Evolutionary conservation across 495 filamentous ascomycete genomes (phyloP).

Genomic region (Annulohypoxylon stygium): DNA sequence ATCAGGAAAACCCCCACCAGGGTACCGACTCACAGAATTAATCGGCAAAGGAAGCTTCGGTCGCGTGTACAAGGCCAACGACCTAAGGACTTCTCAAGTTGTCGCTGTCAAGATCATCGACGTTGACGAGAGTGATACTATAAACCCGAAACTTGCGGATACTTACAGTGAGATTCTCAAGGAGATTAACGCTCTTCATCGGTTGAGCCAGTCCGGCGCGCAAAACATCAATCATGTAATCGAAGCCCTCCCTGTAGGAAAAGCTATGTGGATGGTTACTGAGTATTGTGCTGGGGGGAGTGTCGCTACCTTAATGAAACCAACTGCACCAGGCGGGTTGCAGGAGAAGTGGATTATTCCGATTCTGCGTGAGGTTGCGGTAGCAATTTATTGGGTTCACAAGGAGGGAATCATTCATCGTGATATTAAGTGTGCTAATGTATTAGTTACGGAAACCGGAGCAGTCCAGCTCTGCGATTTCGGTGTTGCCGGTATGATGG

Average conservation of each 20-base stretch:
- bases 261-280: slow-evolving; percentile 93
- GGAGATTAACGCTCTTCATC: slow-evolving; percentile 87
- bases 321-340: slow-evolving; percentile 76
- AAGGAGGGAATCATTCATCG: slow-evolving; percentile 94
- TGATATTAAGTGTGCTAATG: slow-evolving; percentile 96
- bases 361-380: slow-evolving; percentile 87
- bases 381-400: slow-evolving; percentile 88
- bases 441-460: slow-evolving; percentile 90
- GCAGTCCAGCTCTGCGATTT: slow-evolving; percentile 94
- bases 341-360: slow-evolving; percentile 92
- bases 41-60: slow-evolving; percentile 98
- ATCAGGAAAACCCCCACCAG: slow-evolving; percentile 61
- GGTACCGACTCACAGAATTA: slow-evolving; percentile 85
- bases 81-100: slow-evolving; percentile 68
- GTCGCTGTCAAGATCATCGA: slow-evolving; percentile 97
- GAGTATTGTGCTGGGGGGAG: slow-evolving; percentile 97
- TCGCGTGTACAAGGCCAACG: slow-evolving; percentile 87
- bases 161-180: slow-evolving; percentile 88
- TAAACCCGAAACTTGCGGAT: slow-evolving; percentile 79
- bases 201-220: slow-evolving; percentile 84
- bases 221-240: slow-evolving; percentile 92
- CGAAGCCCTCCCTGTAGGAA: slow-evolving; percentile 86
- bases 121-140: slow-evolving; percentile 86
- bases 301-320: slow-evolving; percentile 83
- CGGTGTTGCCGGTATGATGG: slow-evolving; percentile 89